Evolutionary conservation across 495 filamentous ascomycete species (phyloP).

Genomic region (Chaetomidium leptoderma): DNA sequence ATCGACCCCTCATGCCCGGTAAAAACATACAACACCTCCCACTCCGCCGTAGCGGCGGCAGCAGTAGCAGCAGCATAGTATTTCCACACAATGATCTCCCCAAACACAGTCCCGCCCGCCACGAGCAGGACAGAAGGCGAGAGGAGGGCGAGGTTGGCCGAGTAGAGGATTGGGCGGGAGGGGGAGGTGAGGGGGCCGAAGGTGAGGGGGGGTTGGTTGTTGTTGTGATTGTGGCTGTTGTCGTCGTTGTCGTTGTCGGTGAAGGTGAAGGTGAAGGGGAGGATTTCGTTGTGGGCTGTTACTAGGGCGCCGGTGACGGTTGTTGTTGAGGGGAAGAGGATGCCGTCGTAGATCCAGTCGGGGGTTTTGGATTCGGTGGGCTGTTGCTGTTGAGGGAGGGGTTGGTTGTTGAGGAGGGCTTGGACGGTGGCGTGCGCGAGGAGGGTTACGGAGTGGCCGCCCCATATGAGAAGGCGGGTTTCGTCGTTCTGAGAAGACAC

Average conservation of each 20-base stretch:
- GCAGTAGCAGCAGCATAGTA: too few species aligned
- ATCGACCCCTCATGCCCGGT: constrained; percentile 91
- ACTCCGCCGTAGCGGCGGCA: too few species aligned
- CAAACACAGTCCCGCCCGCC: constrained; percentile 87
- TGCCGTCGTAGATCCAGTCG: constrained; percentile 85
- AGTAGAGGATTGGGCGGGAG: constrained; percentile 82
- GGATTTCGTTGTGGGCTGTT: constrained; percentile 79
- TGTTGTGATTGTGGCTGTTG: too few species aligned
- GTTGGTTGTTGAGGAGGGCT: constrained; percentile 20
- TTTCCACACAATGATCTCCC: constrained; percentile 89
- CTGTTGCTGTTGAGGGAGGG: neutral
- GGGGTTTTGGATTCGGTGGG: constrained; percentile 37
- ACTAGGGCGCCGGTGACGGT: constrained; percentile 48
- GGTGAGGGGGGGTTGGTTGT: constrained; percentile 6
- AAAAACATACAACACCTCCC: constrained; percentile 63
- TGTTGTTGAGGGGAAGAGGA: constrained; percentile 37
- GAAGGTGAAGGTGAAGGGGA: constrained; percentile 32
- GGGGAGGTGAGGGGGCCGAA: constrained; percentile 55
- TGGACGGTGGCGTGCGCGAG: constrained; percentile 23
- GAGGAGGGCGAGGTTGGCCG: constrained; percentile 66
- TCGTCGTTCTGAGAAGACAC: constrained; percentile 22
- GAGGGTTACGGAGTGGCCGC: constrained; percentile 42
- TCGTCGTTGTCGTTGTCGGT: neutral
- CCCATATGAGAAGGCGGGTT: constrained; percentile 51
- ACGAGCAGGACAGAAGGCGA: constrained; percentile 59